Percentiles rank a stretch among this genome's conserved stretches.
Conservation (phyloP, 208 protist species). For the Acanthamoeba sp. region DNA sequence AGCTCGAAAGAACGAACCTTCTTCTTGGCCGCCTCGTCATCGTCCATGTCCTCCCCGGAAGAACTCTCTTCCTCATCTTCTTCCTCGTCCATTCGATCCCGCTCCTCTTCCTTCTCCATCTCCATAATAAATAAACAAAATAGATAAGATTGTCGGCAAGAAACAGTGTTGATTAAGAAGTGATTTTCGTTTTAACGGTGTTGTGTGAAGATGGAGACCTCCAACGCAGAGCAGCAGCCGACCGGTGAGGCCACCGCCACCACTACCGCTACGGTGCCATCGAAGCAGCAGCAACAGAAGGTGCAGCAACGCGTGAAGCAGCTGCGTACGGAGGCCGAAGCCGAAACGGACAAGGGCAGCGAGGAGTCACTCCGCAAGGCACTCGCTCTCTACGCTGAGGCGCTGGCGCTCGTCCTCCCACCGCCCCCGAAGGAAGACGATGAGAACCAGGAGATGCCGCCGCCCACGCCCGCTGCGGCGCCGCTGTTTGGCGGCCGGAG, state of each 20-base stretch:
- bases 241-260: background rate
- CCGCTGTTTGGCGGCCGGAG: constrained; percentile 33
- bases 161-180: background rate
- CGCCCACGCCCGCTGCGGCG: constrained; percentile 9
- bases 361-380: constrained; percentile 22
- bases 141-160: background rate
- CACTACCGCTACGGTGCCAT: background rate
- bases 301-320: constrained; percentile 11
- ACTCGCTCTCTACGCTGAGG: constrained; percentile 15
- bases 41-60: background rate
- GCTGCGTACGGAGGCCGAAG: constrained; percentile 10
- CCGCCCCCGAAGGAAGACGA: background rate
- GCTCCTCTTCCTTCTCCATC: background rate
- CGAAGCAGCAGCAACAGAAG: background rate
- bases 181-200: background rate
- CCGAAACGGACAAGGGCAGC: constrained; percentile 12
- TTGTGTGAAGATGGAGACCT: background rate
- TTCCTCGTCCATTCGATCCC: background rate
- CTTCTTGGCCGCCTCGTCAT: background rate
- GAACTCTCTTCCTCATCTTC: background rate
- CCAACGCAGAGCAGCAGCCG: background rate
- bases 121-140: background rate
- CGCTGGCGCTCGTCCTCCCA: constrained; percentile 5
- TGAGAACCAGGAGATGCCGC: background rate
- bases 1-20: background rate